A percentile compares a stretch with the other conserved stretches of the same genome.
Conservation (phyloP, 2,329 filamentous ascomycete genomes). For the Chaetoscypha palmicola region DNA sequence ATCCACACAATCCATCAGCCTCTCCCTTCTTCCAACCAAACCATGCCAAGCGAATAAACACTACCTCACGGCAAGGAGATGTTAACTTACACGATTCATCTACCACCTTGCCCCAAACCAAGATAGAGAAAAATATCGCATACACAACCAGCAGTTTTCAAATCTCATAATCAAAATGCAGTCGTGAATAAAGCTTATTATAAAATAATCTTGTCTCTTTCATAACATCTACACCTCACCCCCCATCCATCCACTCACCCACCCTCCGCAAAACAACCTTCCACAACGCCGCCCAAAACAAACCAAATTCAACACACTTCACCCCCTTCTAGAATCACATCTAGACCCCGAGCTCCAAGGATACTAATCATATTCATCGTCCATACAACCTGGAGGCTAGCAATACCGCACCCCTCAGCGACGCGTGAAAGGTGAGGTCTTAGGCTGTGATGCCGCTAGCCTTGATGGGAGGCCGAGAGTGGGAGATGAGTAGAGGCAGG, state of each 20-base stretch:
- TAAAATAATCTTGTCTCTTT: conserved; percentile 5
- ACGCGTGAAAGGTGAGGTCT: too few relatives aligned
- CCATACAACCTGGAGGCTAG: not conserved
- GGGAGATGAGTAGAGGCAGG: too few relatives aligned
- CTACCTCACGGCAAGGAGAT: too few relatives aligned
- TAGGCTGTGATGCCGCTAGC: too few relatives aligned
- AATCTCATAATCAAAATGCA: not conserved
- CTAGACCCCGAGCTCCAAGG: not conserved
- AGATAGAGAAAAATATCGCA: not conserved
- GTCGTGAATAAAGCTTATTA: not conserved
- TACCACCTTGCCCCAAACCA: not conserved
- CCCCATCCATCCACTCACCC: conserved; percentile 17
- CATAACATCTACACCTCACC: conserved; percentile 1
- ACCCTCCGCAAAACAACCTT: conserved; percentile 1
- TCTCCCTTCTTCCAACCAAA: too few relatives aligned
- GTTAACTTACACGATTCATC: not conserved
- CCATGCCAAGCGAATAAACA: not conserved
- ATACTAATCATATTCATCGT: conserved; percentile 4
- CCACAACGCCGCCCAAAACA: conserved; percentile 7
- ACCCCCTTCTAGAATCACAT: not conserved
- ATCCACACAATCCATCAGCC: not conserved
- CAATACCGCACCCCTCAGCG: not conserved
- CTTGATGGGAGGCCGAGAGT: too few relatives aligned
- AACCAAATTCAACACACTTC: conserved; percentile 7
- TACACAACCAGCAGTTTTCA: not conserved